Conservation (phyloP, 208 protist species). For the Leishmania gerbilli region DNA sequence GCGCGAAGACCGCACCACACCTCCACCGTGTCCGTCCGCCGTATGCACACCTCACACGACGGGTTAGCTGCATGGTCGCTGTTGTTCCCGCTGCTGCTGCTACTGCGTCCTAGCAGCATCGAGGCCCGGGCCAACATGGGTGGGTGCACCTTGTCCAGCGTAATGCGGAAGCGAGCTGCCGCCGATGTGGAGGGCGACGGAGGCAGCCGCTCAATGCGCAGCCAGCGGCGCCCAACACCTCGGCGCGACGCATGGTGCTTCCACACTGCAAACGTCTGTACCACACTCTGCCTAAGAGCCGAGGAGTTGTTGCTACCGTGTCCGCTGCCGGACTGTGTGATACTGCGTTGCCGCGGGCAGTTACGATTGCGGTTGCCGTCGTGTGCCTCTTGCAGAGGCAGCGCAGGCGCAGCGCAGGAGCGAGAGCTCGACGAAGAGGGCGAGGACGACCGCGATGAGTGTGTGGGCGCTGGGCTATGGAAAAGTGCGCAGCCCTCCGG, state of each 20-base stretch:
- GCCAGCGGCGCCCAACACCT: slow-evolving; percentile 41
- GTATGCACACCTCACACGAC: slow-evolving; percentile 32
- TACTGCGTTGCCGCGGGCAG: not conserved
- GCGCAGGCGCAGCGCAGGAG: not conserved
- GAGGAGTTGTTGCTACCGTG: not conserved
- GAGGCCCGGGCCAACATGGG: slow-evolving; percentile 5
- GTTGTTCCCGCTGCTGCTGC: not conserved
- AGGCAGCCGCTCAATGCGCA: slow-evolving; percentile 17
- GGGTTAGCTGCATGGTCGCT: slow-evolving; percentile 1
- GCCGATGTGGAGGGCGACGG: not conserved
- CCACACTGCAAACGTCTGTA: slow-evolving; percentile 32
- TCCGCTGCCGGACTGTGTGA: not conserved
- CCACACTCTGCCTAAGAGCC: not conserved
- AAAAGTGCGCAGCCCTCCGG: slow-evolving; percentile 10
- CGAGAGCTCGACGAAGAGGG: slow-evolving; percentile 4
- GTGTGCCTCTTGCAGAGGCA: slow-evolving; percentile 16
- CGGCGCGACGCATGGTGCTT: slow-evolving; percentile 72
- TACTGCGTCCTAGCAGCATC: not conserved
- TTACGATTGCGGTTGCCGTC: not conserved
- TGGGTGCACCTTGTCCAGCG: slow-evolving; percentile 19
- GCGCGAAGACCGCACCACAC: slow-evolving; percentile 46
- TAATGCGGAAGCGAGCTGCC: slow-evolving; percentile 13
- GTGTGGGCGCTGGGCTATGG: slow-evolving; percentile 1
- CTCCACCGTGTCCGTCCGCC: slow-evolving; percentile 37
- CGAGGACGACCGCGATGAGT: not conserved